Evolutionary conservation across 2,329 filamentous ascomycete genomes (phyloP), one percentile per base, ranked within the genome.

Genomic region (Grosmannia huntii): DNA sequence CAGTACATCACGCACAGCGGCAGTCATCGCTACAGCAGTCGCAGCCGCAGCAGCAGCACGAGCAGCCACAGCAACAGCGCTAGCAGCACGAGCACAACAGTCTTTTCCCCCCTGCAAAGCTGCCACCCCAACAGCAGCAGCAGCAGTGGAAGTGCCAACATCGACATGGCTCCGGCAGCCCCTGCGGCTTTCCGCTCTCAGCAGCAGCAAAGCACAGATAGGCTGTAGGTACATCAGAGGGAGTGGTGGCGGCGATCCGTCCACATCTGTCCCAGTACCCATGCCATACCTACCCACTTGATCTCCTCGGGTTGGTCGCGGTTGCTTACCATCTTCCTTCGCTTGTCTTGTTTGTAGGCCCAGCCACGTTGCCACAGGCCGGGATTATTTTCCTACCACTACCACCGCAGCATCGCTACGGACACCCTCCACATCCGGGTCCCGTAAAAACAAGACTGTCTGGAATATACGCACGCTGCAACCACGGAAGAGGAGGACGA

Each of bases 401-500:
- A 4, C 27, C 12, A 14, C 56, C 5, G 7, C 59, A 33, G 38
- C 19, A 9, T 44, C 16, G 41, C 41, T 44, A 48, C 25, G 33
- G 7, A 12, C 52, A 41, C 49, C 33, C 16, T 25, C 48, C 36
- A 33, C 54, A 9, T 23, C 49, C 5, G n/a, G 28, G 4, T 46
- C 41, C 41, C 41, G 21, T 25, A 60, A 58, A 27, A 61, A 61
- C 50, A 63, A 60, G 28, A 63, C 61, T 7, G 57, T 62, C n/a
- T 62, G 61, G 61, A 63, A 60, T 27, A 62, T 60, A 16, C 59
- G 60, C 2, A 62, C 60, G 5, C 54, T 60, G 14, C 60, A 62
- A 46, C 60, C 61, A 7, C 60, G 60, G 14, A 61, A 56, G 33
- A 27, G n/a, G 5, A 19, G 55, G 48, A 55, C 61, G 7, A 50